phyloP scores from a whole-genome alignment of 768 basidiomycete genomes.

The Pholiota microspora region DNA sequence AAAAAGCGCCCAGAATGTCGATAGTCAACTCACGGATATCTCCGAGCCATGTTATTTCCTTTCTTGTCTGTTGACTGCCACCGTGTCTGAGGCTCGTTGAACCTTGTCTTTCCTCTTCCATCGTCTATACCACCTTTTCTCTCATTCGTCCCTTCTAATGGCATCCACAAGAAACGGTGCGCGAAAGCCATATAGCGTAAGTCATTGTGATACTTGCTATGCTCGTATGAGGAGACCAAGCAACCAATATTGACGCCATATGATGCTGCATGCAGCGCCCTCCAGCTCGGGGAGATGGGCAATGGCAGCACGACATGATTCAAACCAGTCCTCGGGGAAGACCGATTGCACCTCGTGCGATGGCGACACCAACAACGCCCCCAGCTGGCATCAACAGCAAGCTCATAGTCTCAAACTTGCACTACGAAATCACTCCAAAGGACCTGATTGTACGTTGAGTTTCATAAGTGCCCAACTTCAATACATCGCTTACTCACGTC shows the following conservation, averaged over 20 bases:
- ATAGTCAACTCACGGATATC: background rate
- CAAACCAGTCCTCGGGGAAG: constrained; percentile 38
- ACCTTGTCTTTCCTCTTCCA: constrained; percentile 14
- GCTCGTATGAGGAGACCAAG: background rate
- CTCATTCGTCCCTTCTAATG: constrained; percentile 15
- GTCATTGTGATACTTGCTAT: constrained; percentile 3
- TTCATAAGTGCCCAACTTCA: background rate
- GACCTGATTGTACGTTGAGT: constrained; percentile 72
- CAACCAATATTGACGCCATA: background rate
- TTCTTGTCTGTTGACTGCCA: constrained; percentile 1
- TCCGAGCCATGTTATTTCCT: background rate
- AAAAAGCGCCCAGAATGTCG: too few relatives aligned
- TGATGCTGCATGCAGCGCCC: constrained; percentile 46
- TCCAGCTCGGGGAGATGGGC: constrained; percentile 46
- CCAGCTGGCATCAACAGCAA: constrained; percentile 42
- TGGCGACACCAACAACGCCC: constrained; percentile 21
- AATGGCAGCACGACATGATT: constrained; percentile 79
- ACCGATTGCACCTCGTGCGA: constrained; percentile 22
- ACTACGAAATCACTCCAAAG: constrained; percentile 88
- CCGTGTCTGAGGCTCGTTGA: constrained; percentile 3
- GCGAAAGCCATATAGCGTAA: constrained; percentile 29
- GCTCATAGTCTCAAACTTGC: constrained; percentile 81
- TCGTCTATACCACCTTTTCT: constrained; percentile 10
- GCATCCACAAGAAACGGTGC: constrained; percentile 21
- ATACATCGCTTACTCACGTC: too few relatives aligned